Percentiles rank a stretch among this genome's conserved stretches.
phyloP scores from a whole-genome alignment of 1,139 yeast genomes.

The Scheffersomyces insectosa region DNA sequence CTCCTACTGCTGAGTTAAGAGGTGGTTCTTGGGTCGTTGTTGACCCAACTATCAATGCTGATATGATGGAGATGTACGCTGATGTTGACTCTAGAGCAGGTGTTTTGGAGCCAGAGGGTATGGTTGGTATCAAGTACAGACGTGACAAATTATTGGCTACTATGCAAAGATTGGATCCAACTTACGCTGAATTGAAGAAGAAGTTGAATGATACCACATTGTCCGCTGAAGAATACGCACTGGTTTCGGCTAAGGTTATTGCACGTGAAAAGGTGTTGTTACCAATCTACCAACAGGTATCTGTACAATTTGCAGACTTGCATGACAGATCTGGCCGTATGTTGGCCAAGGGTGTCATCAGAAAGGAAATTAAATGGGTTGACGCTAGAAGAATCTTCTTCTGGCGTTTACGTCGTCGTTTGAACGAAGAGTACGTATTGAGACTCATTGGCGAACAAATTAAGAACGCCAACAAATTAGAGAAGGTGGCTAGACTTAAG shows the following conservation, averaged over 20 bases:
- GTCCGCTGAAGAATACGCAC: slow-evolving; percentile 64
- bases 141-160: slow-evolving; percentile 86
- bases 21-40: slow-evolving; percentile 99
- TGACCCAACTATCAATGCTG: slow-evolving; percentile 94
- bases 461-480: slow-evolving; percentile 66
- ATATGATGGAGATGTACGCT: slow-evolving; percentile 99
- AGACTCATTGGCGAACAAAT: slow-evolving; percentile 70
- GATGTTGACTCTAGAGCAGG: slow-evolving; percentile 97
- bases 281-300: slow-evolving; percentile 89
- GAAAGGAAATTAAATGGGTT: slow-evolving; percentile 81
- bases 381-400: slow-evolving; percentile 93
- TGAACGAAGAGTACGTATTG: slow-evolving; percentile 87
- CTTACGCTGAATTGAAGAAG: slow-evolving; percentile 66
- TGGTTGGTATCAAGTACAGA: slow-evolving; percentile 97
- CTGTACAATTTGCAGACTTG: slow-evolving; percentile 95
- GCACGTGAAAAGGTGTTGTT: slow-evolving; percentile 78
- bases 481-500: slow-evolving; percentile 81
- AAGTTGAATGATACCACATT: slow-evolving; percentile 55
- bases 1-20: slow-evolving; percentile 97
- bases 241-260: slow-evolving; percentile 62
- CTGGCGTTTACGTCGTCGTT: slow-evolving; percentile 98
- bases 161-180: slow-evolving; percentile 84
- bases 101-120: slow-evolving; percentile 98
- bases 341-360: slow-evolving; percentile 91
- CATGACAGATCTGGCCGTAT: slow-evolving; percentile 98